Percentiles rank a stretch among this genome's conserved stretches.
These are phyloP conservation scores for Termitomyces heimii DNA, from an alignment of 768 basidiomycete species.

Conservation along the genomic window DNA sequence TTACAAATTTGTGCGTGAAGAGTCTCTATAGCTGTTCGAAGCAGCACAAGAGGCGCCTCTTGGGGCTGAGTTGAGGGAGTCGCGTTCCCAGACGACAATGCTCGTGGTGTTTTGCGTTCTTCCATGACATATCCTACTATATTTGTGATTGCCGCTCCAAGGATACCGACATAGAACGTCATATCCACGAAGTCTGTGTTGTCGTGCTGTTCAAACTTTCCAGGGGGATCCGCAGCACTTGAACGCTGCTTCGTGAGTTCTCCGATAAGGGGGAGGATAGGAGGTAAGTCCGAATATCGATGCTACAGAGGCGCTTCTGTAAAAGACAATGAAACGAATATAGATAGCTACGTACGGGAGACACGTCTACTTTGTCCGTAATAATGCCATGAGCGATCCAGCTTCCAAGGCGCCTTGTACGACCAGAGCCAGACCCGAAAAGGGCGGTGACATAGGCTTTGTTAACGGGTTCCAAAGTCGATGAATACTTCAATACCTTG, in stretches of 20 bases:
- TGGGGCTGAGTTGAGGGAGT: conserved; percentile 20
- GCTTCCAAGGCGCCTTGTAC: conserved; percentile 49
- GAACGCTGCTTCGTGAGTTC: conserved; percentile 37
- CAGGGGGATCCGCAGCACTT: conserved; percentile 18
- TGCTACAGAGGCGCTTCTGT: conserved; percentile 25
- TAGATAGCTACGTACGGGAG: conserved; percentile 16
- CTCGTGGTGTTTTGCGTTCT: conserved; percentile 27
- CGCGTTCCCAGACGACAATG: conserved; percentile 12
- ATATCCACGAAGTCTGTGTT: conserved; percentile 61
- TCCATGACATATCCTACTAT: conserved; percentile 49
- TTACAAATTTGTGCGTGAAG: conserved; percentile 59
- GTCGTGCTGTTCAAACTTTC: conserved; percentile 48
- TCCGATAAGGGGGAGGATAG: conserved; percentile 42
- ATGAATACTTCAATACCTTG: conserved; percentile 36
- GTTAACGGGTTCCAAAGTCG: conserved; percentile 37
- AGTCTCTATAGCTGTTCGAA: conserved; percentile 42
- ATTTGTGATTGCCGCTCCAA: conserved; percentile 54
- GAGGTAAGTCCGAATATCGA: conserved; percentile 37
- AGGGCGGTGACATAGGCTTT: conserved; percentile 45
- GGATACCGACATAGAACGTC: conserved; percentile 45
- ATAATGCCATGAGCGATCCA: conserved; percentile 51
- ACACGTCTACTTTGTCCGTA: conserved; percentile 18
- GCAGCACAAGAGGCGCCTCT: conserved; percentile 39
- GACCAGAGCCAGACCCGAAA: conserved; percentile 44
- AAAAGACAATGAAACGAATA: not conserved